Conservation (phyloP, 257 asterid species). For the Solanum raphanifolium region DNA sequence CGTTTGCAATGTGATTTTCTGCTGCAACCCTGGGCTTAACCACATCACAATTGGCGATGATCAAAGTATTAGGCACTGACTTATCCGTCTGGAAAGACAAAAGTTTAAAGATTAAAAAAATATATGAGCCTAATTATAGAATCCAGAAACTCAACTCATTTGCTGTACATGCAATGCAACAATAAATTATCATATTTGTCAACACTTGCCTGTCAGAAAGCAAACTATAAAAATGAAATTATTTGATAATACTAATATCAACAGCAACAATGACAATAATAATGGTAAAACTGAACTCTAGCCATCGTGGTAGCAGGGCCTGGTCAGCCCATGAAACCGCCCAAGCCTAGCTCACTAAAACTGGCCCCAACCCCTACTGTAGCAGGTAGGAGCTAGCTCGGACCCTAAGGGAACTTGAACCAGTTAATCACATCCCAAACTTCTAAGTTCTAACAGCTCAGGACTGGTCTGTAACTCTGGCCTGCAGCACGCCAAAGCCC, state of each 20-base stretch:
- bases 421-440: neutral
- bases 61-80: constrained; percentile 89
- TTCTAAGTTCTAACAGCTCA: neutral
- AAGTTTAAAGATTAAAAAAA: neutral
- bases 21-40: constrained; percentile 95
- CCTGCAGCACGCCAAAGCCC: neutral
- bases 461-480: neutral
- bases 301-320: neutral
- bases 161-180: neutral
- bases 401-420: neutral
- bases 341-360: neutral
- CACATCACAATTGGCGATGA: constrained; percentile 84
- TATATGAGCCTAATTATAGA: neutral
- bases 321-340: neutral
- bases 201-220: neutral
- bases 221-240: neutral
- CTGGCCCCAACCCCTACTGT: neutral
- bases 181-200: neutral
- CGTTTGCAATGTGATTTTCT: constrained; percentile 75
- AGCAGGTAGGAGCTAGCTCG: neutral
- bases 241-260: neutral
- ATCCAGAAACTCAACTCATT: neutral
- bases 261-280: neutral
- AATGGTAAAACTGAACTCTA: neutral
- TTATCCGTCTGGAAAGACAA: constrained; percentile 62